A percentile compares a stretch with the other conserved stretches of the same genome.
Evolutionary conservation across 345 rosid genomes (phyloP).

Genomic region (Rubroshorea leprosula): DNA sequence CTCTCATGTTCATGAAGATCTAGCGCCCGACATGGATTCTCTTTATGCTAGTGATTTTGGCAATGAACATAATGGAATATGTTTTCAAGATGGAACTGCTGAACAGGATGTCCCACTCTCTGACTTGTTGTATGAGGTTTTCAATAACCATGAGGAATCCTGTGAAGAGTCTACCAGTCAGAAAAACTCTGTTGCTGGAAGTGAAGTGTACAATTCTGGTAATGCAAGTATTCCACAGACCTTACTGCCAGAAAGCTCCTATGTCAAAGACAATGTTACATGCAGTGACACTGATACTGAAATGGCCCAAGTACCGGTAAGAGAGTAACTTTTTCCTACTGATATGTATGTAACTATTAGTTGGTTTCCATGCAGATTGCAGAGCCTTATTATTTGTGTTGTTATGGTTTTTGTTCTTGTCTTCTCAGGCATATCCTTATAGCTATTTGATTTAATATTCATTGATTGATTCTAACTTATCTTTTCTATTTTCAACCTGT

Average conservation of each 20-base stretch:
- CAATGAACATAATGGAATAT: conserved; percentile 34
- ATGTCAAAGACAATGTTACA: too few species aligned
- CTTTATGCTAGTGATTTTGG: conserved; percentile 74
- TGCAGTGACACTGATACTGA: too few species aligned
- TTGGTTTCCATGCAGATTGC: not conserved
- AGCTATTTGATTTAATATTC: not conserved
- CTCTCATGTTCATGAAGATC: too few species aligned
- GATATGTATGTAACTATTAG: not conserved
- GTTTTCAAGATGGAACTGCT: conserved; percentile 51
- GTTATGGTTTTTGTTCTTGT: not conserved
- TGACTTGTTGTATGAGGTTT: conserved; percentile 48
- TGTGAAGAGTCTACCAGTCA: conserved; percentile 35
- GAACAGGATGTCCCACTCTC: conserved; percentile 47
- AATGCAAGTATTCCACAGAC: conserved; percentile 8
- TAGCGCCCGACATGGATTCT: conserved; percentile 50
- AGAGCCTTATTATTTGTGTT: not conserved
- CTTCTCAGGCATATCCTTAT: not conserved
- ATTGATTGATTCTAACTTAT: conserved; percentile 1
- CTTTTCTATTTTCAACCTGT: conserved; percentile 6
- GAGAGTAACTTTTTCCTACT: not conserved
- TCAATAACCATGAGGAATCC: conserved; percentile 38
- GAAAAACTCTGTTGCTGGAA: conserved; percentile 25
- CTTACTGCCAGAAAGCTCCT: too few species aligned
- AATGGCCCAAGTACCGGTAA: conserved; percentile 43
- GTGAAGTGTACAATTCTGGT: conserved; percentile 26